These are phyloP conservation scores for Zalerion maritima DNA, from an alignment of 495 filamentous ascomycete genomes.

Conservation along the genomic window DNA sequence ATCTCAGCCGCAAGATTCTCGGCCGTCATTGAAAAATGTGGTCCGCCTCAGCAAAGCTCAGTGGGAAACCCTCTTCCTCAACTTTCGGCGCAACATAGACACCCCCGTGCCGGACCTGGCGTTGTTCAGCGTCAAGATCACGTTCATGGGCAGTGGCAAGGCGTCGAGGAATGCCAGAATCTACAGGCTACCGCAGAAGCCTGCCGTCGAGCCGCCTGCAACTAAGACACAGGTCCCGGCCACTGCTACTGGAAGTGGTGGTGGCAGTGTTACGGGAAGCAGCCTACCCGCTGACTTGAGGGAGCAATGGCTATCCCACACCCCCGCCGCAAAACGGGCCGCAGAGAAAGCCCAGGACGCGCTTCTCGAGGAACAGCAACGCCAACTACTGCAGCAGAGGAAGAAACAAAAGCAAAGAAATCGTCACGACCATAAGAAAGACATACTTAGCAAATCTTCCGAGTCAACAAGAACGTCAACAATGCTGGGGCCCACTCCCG, in stretches of 20 bases:
- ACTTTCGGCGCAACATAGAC: conserved; percentile 5
- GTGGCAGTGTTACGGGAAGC: no score
- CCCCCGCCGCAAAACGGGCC: no score
- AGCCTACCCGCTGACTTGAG: conserved; percentile 24
- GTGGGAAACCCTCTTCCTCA: conserved; percentile 13
- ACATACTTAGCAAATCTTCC: no score
- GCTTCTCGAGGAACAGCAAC: no score
- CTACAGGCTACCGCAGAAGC: conserved; percentile 31
- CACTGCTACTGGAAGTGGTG: conserved; percentile 5
- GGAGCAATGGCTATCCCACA: conserved; percentile 31
- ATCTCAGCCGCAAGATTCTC: no score
- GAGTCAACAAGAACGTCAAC: neutral
- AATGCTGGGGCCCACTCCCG: conserved; percentile 5
- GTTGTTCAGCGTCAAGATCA: conserved; percentile 20
- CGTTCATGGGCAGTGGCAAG: conserved; percentile 23
- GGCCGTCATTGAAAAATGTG: conserved; percentile 7
- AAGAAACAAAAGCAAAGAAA: conserved; percentile 10
- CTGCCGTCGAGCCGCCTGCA: no score
- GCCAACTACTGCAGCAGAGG: no score
- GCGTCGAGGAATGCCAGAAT: conserved; percentile 27
- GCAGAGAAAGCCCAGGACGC: no score
- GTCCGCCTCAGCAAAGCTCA: conserved; percentile 16
- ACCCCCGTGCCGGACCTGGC: conserved; percentile 8
- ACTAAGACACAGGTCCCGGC: conserved; percentile 22
- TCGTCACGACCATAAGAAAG: neutral